Base-by-base conservation (phyloP, 345 rosid species). In the Cardamine chenopodiifolia region DNA sequence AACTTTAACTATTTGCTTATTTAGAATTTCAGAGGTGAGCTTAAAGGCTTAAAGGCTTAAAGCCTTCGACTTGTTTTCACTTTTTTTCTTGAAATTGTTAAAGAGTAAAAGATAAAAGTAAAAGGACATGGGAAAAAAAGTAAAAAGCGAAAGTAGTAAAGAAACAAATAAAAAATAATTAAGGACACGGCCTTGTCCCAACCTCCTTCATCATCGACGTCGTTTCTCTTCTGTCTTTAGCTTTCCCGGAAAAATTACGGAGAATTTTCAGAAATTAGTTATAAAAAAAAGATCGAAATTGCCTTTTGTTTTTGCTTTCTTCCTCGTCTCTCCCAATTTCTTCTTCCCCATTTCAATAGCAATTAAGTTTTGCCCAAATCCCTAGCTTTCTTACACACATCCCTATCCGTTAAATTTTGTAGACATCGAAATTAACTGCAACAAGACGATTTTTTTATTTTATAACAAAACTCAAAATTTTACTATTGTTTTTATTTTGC, bases 341-440 rank as follows among this genome's bases (percentile, higher is more conserved):
- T 45, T 79, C 87, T 59, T 69, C 77, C 25, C 42, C 54, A 37
- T 19, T 63, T 26, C 47, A 64, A 63, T 20, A 22, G 74, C 70
- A 76, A 61, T 75, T 40, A 75, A 68, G 42, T 68, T 61, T 53
- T 18, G 48, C 47, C 62, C 79, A 68, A 56, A 75, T 75, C 74
- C 74, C 79, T 75, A 75, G 57, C 74, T 76, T 76, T 28, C 74
- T 61, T 68, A 76, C 74, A 76, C 74, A 76, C 64, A 76, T 76
- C 79, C 74, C 74, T 75, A 75, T 68, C 79, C 70, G 68, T 59
- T 59, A 75, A 67, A 67, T 67, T 75, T 75, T 45, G 70, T 50
- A 53, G 57, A 61, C 49, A 53, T 52, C 50, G 54, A 52, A 61
- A 62, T 75, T 75, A 75, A 42, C 22, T 52, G 40, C 74, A 75